These are phyloP conservation scores for Backusella liffmaniae DNA, from an alignment of 192 early-diverging fungal genomes.

Conservation along the genomic window DNA sequence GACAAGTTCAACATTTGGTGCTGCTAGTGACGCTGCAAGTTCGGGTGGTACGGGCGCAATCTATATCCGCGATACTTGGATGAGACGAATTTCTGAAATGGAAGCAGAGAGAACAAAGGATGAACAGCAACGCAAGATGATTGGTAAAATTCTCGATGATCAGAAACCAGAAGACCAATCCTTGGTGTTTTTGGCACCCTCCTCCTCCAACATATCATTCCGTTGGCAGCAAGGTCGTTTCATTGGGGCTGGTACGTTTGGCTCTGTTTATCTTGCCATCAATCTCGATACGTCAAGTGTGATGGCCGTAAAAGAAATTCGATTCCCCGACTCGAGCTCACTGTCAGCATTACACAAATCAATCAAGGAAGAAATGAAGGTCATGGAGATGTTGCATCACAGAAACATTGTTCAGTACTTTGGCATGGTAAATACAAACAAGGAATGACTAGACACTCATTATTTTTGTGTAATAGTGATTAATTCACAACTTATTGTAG, in stretches of 20 bases:
- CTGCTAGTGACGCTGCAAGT: slow-evolving; percentile 20
- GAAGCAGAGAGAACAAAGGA: slow-evolving; percentile 50
- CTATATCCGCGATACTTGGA: slow-evolving; percentile 50
- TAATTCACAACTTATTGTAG: slow-evolving; percentile 11
- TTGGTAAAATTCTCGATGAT: slow-evolving; percentile 81
- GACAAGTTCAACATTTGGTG: slow-evolving; percentile 34
- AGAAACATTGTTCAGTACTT: slow-evolving; percentile 90
- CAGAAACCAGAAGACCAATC: slow-evolving; percentile 77
- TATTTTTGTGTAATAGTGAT: background rate
- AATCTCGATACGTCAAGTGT: slow-evolving; percentile 81
- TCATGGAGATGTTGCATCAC: slow-evolving; percentile 87
- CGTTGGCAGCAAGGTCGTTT: slow-evolving; percentile 85
- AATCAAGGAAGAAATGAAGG: slow-evolving; percentile 89
- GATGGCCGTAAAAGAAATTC: slow-evolving; percentile 93
- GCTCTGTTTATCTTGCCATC: slow-evolving; percentile 81
- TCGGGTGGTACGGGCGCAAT: slow-evolving; percentile 10
- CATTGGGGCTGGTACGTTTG: slow-evolving; percentile 86
- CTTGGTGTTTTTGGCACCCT: slow-evolving; percentile 72
- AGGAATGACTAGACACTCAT: background rate
- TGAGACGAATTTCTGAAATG: slow-evolving; percentile 48
- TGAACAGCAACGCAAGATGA: slow-evolving; percentile 52
- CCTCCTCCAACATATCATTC: slow-evolving; percentile 75
- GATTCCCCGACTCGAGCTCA: slow-evolving; percentile 70
- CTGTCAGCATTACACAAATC: slow-evolving; percentile 60
- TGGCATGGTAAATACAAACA: slow-evolving; percentile 53